Conservation (phyloP, 1,284 basidiomycete species). For the Salmacisia buchloeana region DNA sequence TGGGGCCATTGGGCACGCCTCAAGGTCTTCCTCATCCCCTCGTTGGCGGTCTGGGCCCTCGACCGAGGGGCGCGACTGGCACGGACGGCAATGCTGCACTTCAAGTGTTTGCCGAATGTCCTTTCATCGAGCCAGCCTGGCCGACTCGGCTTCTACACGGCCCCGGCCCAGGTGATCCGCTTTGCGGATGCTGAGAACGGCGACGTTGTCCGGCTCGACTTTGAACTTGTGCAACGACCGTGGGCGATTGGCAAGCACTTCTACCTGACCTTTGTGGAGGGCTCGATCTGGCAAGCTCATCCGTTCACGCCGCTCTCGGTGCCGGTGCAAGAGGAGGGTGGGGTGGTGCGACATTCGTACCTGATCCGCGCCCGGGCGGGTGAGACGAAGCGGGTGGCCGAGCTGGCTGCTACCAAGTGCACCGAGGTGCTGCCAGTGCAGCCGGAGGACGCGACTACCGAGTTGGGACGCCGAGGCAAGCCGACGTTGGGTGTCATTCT, state of each 20-base stretch:
- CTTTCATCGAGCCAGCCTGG: background rate
- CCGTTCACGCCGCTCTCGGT: constrained; percentile 18
- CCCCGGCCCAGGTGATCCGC: constrained; percentile 5
- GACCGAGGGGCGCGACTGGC: constrained; percentile 13
- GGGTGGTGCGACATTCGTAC: constrained; percentile 12
- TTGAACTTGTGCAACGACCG: constrained; percentile 13
- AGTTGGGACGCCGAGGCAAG: too few relatives aligned
- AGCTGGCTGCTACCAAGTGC: constrained; percentile 1
- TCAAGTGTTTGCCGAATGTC: constrained; percentile 12
- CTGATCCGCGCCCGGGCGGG: constrained; percentile 18
- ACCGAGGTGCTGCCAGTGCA: background rate
- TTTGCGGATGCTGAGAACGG: constrained; percentile 13
- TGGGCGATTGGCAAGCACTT: constrained; percentile 22
- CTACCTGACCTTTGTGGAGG: constrained; percentile 18
- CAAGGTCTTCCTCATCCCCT: constrained; percentile 21
- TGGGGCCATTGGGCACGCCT: constrained; percentile 23
- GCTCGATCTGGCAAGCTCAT: constrained; percentile 21
- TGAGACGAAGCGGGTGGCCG: constrained; percentile 18
- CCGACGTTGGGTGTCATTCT: constrained; percentile 14
- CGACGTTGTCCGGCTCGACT: constrained; percentile 20
- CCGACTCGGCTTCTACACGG: constrained; percentile 12
- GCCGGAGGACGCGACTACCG: background rate
- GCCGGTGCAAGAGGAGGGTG: constrained; percentile 1
- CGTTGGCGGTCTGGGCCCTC: constrained; percentile 16
- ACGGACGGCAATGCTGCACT: constrained; percentile 13